Conservation (phyloP, 1,284 basidiomycete genomes). For the Singerocomus inundabilis region DNA sequence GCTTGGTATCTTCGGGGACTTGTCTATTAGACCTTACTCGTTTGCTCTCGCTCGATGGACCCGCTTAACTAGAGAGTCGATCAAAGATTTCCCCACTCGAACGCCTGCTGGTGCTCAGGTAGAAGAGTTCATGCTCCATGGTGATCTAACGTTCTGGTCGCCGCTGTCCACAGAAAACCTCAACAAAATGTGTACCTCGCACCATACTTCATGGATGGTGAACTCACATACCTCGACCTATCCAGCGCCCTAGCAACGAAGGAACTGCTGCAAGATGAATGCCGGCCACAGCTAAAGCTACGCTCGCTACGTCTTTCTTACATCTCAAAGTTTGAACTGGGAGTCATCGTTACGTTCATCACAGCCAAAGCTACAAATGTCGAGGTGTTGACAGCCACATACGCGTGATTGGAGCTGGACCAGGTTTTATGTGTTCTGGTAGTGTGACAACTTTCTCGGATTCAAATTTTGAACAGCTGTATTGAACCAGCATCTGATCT, state of each 20-base stretch:
- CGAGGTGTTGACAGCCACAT: conserved; percentile 83
- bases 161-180: conserved; percentile 74
- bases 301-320: conserved; percentile 88
- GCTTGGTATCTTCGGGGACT: conserved; percentile 65
- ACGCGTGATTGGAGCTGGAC: conserved; percentile 75
- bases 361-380: conserved; percentile 69
- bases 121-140: conserved; percentile 84
- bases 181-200: conserved; percentile 68
- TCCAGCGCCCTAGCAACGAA: conserved; percentile 78
- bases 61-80: conserved; percentile 76
- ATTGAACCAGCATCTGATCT: too few relatives aligned
- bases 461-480: too few relatives aligned
- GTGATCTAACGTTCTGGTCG: conserved; percentile 85
- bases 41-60: conserved; percentile 90
- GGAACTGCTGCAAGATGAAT: conserved; percentile 55
- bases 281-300: conserved; percentile 70
- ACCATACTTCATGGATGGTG: conserved; percentile 78
- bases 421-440: too few relatives aligned
- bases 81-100: conserved; percentile 73
- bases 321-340: conserved; percentile 72
- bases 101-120: conserved; percentile 66
- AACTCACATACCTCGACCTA: conserved; percentile 86
- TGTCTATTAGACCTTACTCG: conserved; percentile 70
- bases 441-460: too few relatives aligned
- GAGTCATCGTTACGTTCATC: conserved; percentile 70